Evolutionary conservation across 1,139 yeast genomes (phyloP).

Genomic region (Debaryomyces robertsiae): DNA sequence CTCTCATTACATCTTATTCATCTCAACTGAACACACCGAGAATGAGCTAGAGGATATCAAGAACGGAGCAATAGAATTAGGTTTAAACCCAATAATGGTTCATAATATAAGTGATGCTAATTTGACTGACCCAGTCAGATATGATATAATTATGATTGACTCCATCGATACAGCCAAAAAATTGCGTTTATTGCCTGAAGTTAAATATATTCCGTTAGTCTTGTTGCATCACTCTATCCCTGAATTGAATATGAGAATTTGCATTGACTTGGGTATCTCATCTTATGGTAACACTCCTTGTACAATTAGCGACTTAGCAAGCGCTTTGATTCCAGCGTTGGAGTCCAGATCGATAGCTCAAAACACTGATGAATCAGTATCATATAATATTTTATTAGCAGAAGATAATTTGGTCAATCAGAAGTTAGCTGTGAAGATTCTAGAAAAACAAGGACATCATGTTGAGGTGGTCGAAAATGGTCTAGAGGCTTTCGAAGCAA

Average conservation of each 20-base stretch:
- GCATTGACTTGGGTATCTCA: constrained; percentile 83
- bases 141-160: constrained; percentile 81
- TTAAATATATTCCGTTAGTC: constrained; percentile 75
- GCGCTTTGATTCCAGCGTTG: constrained; percentile 79
- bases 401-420: constrained; percentile 89
- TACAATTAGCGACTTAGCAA: constrained; percentile 76
- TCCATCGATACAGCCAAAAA: constrained; percentile 73
- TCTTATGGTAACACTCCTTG: constrained; percentile 90
- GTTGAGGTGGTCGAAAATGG: constrained; percentile 88
- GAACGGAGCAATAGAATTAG: constrained; percentile 43
- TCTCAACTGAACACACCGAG: constrained; percentile 63
- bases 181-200: constrained; percentile 65
- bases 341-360: constrained; percentile 81
- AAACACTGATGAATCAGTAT: constrained; percentile 75
- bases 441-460: constrained; percentile 80
- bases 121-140: constrained; percentile 59
- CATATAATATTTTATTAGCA: constrained; percentile 74
- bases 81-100: constrained; percentile 54
- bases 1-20: constrained; percentile 67
- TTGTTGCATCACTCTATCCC: constrained; percentile 75
- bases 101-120: constrained; percentile 52
- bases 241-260: constrained; percentile 74
- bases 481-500: constrained; percentile 77
- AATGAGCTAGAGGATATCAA: constrained; percentile 50
- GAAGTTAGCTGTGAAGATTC: constrained; percentile 78